phyloP scores from a whole-genome alignment of 345 rosid species.

The Draba incana region DNA sequence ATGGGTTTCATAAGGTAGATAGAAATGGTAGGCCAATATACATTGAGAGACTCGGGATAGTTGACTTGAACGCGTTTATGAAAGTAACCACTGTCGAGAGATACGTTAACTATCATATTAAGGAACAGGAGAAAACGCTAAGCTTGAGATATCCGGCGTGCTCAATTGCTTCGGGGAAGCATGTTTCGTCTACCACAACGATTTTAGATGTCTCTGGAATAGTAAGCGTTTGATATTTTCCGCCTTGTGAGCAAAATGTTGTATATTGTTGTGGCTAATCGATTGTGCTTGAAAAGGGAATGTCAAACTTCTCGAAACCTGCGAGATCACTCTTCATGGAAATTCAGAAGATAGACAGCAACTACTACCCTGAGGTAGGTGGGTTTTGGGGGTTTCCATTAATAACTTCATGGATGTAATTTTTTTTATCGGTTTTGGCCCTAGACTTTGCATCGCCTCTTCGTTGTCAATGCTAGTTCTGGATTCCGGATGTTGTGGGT shows the following conservation, averaged over 20 bases:
- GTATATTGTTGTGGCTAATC: background rate
- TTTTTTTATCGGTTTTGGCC: conserved; percentile 19
- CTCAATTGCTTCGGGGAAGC: conserved; percentile 74
- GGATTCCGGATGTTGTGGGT: conserved; percentile 95
- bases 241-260: background rate
- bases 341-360: conserved; percentile 76
- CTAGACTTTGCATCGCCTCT: conserved; percentile 85
- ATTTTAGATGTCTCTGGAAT: conserved; percentile 85
- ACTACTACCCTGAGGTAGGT: conserved; percentile 85
- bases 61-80: conserved; percentile 72
- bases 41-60: conserved; percentile 86
- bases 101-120: conserved; percentile 80
- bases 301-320: conserved; percentile 76
- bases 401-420: conserved; percentile 6
- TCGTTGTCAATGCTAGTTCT: conserved; percentile 85
- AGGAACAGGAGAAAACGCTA: conserved; percentile 81
- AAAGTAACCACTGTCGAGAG: conserved; percentile 72
- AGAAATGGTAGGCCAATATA: conserved; percentile 87
- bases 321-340: conserved; percentile 76
- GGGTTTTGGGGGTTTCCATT: conserved; percentile 5
- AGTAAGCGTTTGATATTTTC: conserved; percentile 45
- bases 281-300: conserved; percentile 51
- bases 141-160: conserved; percentile 84
- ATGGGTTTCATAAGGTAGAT: conserved; percentile 93
- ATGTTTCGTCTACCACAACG: conserved; percentile 75